Evolutionary conservation across 345 rosid genomes (phyloP).

Genomic region (Cochlearia excelsa): DNA sequence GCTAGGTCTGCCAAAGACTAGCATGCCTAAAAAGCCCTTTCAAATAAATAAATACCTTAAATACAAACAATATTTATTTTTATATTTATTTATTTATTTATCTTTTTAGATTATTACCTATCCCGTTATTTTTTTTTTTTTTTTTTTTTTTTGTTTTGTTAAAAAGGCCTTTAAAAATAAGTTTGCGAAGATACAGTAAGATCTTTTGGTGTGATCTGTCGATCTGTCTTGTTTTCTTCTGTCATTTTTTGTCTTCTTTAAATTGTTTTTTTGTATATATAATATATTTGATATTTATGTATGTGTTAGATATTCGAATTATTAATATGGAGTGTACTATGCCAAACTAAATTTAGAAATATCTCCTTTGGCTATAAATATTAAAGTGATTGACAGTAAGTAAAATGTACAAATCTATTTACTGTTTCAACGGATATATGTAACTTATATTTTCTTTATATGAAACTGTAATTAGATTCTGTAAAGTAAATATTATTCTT

Average conservation of each 20-base stretch:
- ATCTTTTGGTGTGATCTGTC: conserved; percentile 18
- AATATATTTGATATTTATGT: not conserved
- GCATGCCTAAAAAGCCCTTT: conserved; percentile 38
- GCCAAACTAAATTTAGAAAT: conserved; percentile 1
- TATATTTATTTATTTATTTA: not conserved
- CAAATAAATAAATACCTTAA: conserved; percentile 16
- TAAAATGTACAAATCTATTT: not conserved
- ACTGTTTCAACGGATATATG: conserved; percentile 4
- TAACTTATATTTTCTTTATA: too few species aligned
- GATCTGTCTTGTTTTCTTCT: conserved; percentile 19
- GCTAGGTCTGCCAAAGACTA: conserved; percentile 37
- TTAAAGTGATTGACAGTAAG: not conserved
- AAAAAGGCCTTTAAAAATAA: conserved; percentile 3
- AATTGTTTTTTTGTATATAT: not conserved
- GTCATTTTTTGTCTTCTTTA: conserved; percentile 8
- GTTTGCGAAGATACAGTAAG: conserved; percentile 17
- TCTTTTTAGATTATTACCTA: too few species aligned
- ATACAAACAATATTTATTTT: conserved; percentile 15
- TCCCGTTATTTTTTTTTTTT: not conserved
- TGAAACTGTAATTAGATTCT: too few species aligned
- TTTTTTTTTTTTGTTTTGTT: not conserved
- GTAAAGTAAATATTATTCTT: too few species aligned
- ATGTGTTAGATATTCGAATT: not conserved
- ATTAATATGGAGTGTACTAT: not conserved
- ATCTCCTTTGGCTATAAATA: too few species aligned